Conservation (phyloP, 805 yeast genomes). For the Candida berthetii region DNA sequence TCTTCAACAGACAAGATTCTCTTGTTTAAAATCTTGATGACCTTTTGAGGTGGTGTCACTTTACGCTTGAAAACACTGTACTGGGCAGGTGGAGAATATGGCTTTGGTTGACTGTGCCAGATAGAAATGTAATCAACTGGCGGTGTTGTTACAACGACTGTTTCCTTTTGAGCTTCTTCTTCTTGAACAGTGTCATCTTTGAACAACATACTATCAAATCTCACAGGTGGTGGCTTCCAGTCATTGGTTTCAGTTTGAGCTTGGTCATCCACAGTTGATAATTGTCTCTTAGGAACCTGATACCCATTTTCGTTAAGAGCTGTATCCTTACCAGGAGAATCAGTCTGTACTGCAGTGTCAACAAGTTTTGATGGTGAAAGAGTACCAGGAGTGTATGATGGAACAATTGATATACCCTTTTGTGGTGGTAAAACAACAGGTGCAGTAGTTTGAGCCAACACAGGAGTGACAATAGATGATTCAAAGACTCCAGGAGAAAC, state of each 20-base stretch:
- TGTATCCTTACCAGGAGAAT: too few relatives aligned
- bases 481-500: too few relatives aligned
- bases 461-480: too few relatives aligned
- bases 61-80: constrained; percentile 11
- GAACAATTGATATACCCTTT: too few relatives aligned
- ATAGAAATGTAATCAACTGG: constrained; percentile 19
- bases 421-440: too few relatives aligned
- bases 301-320: too few relatives aligned
- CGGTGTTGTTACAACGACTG: constrained; percentile 1
- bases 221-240: background rate
- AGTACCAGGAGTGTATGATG: too few relatives aligned
- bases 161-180: constrained; percentile 9
- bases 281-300: too few relatives aligned
- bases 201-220: constrained; percentile 1
- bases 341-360: too few relatives aligned
- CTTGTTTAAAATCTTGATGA: constrained; percentile 12
- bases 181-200: constrained; percentile 11
- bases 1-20: constrained; percentile 2
- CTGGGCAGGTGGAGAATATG: constrained; percentile 15
- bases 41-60: constrained; percentile 14
- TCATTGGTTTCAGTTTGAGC: background rate
- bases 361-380: too few relatives aligned
- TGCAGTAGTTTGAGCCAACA: too few relatives aligned
- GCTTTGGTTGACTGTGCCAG: constrained; percentile 24
- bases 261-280: constrained; percentile 7